A percentile compares a stretch with the other conserved stretches of the same genome.
Evolutionary conservation across 805 yeast genomes (phyloP).

Genomic region (Hanseniaspora lachancei): DNA sequence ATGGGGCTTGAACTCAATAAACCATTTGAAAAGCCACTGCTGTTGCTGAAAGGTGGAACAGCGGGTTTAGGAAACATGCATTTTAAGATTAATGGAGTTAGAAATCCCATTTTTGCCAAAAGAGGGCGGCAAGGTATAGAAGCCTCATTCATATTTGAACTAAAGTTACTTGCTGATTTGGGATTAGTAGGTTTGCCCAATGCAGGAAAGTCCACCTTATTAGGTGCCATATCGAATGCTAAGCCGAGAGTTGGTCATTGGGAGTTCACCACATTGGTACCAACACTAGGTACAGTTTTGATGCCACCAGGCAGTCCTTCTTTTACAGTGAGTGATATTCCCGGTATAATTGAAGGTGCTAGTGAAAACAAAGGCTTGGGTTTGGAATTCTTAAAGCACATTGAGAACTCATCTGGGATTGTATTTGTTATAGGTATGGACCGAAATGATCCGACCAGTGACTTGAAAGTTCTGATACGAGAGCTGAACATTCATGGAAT

Average conservation of each 20-base stretch:
- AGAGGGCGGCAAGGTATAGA: constrained; percentile 60
- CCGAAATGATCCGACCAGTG: constrained; percentile 48
- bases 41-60: constrained; percentile 68
- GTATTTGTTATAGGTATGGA: constrained; percentile 79
- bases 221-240: constrained; percentile 79
- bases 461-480: constrained; percentile 44
- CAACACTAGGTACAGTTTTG: constrained; percentile 78
- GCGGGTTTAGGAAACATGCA: constrained; percentile 98
- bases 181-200: constrained; percentile 93
- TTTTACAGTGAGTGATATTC: constrained; percentile 93
- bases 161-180: constrained; percentile 79
- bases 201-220: constrained; percentile 86
- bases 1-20: constrained; percentile 63
- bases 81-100: constrained; percentile 64
- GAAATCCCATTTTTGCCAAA: constrained; percentile 85
- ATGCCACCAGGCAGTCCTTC: constrained; percentile 46
- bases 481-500: constrained; percentile 60
- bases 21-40: constrained; percentile 51
- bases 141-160: constrained; percentile 60
- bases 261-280: constrained; percentile 90
- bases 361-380: constrained; percentile 83
- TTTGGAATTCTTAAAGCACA: constrained; percentile 76
- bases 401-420: constrained; percentile 81
- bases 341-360: constrained; percentile 89
- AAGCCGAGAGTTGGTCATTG: constrained; percentile 88